Conservation (phyloP, 176 grass and related monocot genomes). For the Cenchrus fungigraminus region DNA sequence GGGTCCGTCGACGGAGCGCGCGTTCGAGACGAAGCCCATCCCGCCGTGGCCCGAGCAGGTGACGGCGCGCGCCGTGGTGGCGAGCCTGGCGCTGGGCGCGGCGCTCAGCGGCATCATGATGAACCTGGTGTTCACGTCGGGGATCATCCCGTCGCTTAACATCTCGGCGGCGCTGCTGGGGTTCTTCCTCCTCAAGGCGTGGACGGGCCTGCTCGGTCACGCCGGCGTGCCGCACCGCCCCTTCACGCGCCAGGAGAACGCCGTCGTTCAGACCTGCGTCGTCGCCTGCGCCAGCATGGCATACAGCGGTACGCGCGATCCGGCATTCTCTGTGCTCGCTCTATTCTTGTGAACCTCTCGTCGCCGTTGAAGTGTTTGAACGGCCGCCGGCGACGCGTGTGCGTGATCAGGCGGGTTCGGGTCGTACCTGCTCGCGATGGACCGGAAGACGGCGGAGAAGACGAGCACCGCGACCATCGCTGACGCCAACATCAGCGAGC, state of each 20-base stretch:
- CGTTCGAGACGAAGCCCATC: constrained; percentile 48
- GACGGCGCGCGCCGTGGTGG: constrained; percentile 62
- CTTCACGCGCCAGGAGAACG: constrained; percentile 87
- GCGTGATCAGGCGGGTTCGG: constrained; percentile 67
- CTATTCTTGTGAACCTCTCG: too few species aligned
- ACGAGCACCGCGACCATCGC: constrained; percentile 25
- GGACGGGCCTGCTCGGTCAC: constrained; percentile 54
- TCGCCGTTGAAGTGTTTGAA: too few species aligned
- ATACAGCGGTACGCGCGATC: constrained; percentile 54
- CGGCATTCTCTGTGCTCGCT: background rate
- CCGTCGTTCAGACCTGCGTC: constrained; percentile 82
- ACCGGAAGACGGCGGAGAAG: constrained; percentile 49
- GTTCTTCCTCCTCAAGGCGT: constrained; percentile 69
- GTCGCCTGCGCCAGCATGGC: constrained; percentile 80
- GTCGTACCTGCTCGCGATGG: constrained; percentile 71
- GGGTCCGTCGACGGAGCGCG: constrained; percentile 58
- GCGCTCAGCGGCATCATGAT: constrained; percentile 69
- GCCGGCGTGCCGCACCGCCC: constrained; percentile 40
- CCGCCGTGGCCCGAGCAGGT: constrained; percentile 67
- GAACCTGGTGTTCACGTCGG: constrained; percentile 82
- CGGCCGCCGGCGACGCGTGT: too few species aligned
- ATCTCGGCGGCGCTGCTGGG: constrained; percentile 65
- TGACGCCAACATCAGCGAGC: constrained; percentile 56
- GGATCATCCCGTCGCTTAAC: constrained; percentile 74
- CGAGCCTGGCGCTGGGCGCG: constrained; percentile 58